Conservation (phyloP, 2,329 filamentous ascomycete genomes). For the Fusarium xyrophilum region DNA sequence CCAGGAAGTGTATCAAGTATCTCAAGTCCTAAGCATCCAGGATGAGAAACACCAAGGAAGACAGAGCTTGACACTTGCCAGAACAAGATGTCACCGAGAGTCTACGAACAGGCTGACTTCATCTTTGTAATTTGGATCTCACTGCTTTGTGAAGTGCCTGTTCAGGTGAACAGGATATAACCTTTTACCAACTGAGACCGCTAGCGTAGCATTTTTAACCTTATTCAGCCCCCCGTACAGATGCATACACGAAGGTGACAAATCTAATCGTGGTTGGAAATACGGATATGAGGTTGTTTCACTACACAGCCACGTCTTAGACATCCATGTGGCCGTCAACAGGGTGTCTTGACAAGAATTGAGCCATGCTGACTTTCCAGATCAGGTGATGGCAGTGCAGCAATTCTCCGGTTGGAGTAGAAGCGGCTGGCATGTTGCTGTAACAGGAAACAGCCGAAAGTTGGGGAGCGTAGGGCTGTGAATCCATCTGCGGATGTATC, state of each 20-base stretch:
- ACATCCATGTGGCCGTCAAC: neutral
- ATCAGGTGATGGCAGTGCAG: neutral
- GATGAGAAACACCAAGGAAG: neutral
- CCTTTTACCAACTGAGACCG: neutral
- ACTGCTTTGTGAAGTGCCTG: neutral
- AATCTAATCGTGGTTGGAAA: neutral
- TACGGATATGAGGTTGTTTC: neutral
- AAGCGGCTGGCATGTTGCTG: neutral
- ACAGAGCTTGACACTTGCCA: too few relatives aligned
- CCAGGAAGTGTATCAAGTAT: neutral
- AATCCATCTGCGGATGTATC: neutral
- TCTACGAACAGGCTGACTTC: neutral
- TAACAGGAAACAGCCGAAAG: constrained; percentile 1
- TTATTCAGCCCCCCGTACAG: neutral
- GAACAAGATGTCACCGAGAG: neutral
- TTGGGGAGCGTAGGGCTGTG: neutral
- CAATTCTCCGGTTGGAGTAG: neutral
- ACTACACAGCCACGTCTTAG: neutral
- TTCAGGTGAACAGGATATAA: neutral
- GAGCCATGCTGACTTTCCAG: neutral
- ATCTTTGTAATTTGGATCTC: neutral
- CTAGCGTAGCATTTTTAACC: neutral
- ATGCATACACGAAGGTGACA: neutral
- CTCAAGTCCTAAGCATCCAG: neutral
- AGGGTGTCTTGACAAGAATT: neutral